A percentile compares a stretch with the other conserved stretches of the same genome.
Conservation (phyloP, 1,139 yeast species). For the Lodderomyces oxycetoniae region DNA sequence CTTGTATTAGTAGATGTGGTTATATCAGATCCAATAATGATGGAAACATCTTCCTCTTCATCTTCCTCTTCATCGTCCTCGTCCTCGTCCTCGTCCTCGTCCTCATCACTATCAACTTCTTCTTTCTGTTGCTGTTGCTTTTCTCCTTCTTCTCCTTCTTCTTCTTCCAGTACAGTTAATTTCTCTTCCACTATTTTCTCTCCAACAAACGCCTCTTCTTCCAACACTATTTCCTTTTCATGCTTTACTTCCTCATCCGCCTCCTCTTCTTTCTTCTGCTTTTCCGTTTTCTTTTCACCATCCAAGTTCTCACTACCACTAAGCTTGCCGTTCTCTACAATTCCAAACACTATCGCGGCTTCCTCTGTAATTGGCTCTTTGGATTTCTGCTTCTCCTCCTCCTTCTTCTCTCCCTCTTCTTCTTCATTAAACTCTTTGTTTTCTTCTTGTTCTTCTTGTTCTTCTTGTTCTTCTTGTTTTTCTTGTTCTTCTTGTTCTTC, state of each 20-base stretch:
- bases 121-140: constrained; percentile 9
- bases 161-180: no score
- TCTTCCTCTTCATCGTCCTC: constrained; percentile 32
- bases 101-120: constrained; percentile 13
- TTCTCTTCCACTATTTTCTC: no score
- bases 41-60: constrained; percentile 42
- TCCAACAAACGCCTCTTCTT: constrained; percentile 9
- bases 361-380: constrained; percentile 33
- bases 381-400: constrained; percentile 7
- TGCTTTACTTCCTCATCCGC: constrained; percentile 10
- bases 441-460: not conserved
- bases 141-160: constrained; percentile 38
- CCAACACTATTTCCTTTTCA: constrained; percentile 5
- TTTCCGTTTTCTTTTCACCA: constrained; percentile 6
- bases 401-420: constrained; percentile 12
- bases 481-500: not conserved
- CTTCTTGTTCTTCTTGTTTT: constrained; percentile 1
- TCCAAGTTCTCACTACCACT: constrained; percentile 16
- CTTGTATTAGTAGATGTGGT: constrained; percentile 25
- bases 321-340: constrained; percentile 16
- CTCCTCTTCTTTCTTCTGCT: constrained; percentile 17
- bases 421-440: constrained; percentile 1
- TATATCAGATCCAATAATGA: constrained; percentile 40
- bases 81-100: constrained; percentile 19
- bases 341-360: constrained; percentile 47